These are phyloP conservation scores for Penicillium lividum DNA, from an alignment of 495 filamentous ascomycete species.

Conservation along the genomic window DNA sequence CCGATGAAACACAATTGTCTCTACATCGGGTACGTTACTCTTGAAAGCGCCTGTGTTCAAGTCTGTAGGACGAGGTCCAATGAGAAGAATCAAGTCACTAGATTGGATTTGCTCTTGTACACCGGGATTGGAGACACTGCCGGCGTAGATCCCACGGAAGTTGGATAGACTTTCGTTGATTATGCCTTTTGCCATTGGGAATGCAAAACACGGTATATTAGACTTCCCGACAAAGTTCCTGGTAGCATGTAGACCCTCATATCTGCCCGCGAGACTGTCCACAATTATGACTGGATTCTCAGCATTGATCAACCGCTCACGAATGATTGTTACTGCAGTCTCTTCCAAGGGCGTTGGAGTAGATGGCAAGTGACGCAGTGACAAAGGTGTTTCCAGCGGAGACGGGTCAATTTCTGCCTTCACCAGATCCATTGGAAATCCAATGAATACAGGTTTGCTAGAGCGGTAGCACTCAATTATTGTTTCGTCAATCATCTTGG, in stretches of 20 bases:
- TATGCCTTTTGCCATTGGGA: conserved; percentile 17
- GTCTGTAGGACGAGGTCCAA: conserved; percentile 15
- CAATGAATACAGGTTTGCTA: conserved; percentile 19
- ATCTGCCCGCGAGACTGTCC: conserved; percentile 11
- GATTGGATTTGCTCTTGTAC: conserved; percentile 10
- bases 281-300: conserved; percentile 13
- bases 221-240: conserved; percentile 12
- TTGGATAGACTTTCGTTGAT: conserved; percentile 12
- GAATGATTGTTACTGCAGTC: conserved; percentile 4
- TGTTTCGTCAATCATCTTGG: conserved; percentile 15
- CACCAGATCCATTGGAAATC: conserved; percentile 16
- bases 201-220: conserved; percentile 8
- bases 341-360: conserved; percentile 1
- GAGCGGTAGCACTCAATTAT: conserved; percentile 12
- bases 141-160: conserved; percentile 12
- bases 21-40: conserved; percentile 9
- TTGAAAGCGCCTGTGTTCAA: conserved; percentile 14
- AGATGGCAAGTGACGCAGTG: neutral
- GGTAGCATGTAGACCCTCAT: conserved; percentile 4
- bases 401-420: conserved; percentile 11
- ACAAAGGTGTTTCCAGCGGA: conserved; percentile 7
- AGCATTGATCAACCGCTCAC: neutral
- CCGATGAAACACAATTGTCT: conserved; percentile 10
- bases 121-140: neutral
- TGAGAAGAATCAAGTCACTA: conserved; percentile 15